Conservation (phyloP, 495 filamentous ascomycete species). For the Neurospora discreta region DNA sequence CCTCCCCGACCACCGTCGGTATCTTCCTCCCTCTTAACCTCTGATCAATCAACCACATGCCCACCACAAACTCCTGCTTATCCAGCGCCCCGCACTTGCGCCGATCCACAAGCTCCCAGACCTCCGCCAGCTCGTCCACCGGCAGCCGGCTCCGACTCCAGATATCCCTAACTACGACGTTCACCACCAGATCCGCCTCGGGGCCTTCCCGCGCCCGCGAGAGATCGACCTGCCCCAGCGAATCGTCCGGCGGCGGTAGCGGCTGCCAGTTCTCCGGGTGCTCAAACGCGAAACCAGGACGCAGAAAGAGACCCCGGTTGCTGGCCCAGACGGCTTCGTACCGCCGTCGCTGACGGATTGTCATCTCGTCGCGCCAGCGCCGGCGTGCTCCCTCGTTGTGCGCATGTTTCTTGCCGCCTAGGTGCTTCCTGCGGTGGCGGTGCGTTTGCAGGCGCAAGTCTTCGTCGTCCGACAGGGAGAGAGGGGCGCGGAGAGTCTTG, state of each 20-base stretch:
- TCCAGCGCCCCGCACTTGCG: conserved; percentile 47
- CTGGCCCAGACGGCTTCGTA: conserved; percentile 97
- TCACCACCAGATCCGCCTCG: conserved; percentile 51
- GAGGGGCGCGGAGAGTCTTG: conserved; percentile 60
- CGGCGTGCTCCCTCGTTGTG: conserved; percentile 80
- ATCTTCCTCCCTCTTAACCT: conserved; percentile 79
- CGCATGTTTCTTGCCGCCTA: conserved; percentile 50
- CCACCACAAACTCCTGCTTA: conserved; percentile 84
- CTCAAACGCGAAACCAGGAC: conserved; percentile 6
- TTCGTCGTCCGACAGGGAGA: conserved; percentile 48
- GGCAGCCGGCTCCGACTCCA: conserved; percentile 71
- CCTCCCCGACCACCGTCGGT: conserved; percentile 63
- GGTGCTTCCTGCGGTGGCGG: conserved; percentile 29
- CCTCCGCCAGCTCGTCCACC: conserved; percentile 54
- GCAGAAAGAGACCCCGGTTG: conserved; percentile 56
- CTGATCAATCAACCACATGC: conserved; percentile 93
- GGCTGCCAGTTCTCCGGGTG: conserved; percentile 1
- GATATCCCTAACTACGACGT: conserved; percentile 73
- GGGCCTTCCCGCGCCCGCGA: conserved; percentile 7
- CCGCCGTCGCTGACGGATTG: conserved; percentile 67
- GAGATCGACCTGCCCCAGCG: conserved; percentile 2
- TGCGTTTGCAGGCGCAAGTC: conserved; percentile 33
- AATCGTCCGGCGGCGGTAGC: neutral
- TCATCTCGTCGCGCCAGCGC: conserved; percentile 72
- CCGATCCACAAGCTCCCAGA: conserved; percentile 78